Base-by-base conservation (phyloP, 2,329 filamentous ascomycete species). In the Curvularia eragrostidis region DNA sequence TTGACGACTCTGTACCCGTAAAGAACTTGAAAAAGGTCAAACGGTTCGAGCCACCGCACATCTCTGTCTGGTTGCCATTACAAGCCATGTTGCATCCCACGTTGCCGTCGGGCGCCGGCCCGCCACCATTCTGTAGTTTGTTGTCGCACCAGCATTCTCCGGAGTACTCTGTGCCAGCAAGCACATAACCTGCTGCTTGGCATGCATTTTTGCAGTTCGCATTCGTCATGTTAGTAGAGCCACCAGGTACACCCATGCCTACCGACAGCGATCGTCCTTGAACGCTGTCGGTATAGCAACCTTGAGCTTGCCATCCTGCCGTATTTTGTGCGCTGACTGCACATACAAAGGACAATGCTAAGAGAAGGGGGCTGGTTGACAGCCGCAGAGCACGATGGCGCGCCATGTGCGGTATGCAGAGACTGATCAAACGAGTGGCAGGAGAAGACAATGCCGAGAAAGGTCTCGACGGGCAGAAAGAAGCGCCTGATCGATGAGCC, bases 41-140 rank as follows among this genome's bases (percentile, higher is more conserved):
- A 24, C 67, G 64, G 48, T 71, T 61, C 2, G 67, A 36, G 1
- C 69, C 69, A 48, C 69, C 68, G 36, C 69, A 72, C 3, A 65
- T 61, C 24, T 74, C 66, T 36, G 56, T 66, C 36, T 60, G 55
- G 12, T 66, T 58, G 3, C 67, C 67, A 19, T 61, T 66, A 32
- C 66, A 70, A 1, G 50, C 30, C 63, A 65, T 72, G 34, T 65
- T 67, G 63, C 73, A 75, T 39, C 80, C 77, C 1, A 72, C 68
- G n/a, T 87, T 82, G 28, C 70, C 69, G 50, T 70, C 63, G 9
- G 65, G 52, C 3, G 66, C 68, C 9, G 66, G 65, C 6, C 54
- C 62, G 2, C 74, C 74, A 32, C 49, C 54, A 12, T 56, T 58
- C 10, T 52, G 26, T 9, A 69, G 26, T 3, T 52, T 48, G 26